Evolutionary conservation across 352 stramenopile genomes (phyloP), one percentile per base, ranked within the genome.

Genomic region (Globisporangium nagaii): DNA sequence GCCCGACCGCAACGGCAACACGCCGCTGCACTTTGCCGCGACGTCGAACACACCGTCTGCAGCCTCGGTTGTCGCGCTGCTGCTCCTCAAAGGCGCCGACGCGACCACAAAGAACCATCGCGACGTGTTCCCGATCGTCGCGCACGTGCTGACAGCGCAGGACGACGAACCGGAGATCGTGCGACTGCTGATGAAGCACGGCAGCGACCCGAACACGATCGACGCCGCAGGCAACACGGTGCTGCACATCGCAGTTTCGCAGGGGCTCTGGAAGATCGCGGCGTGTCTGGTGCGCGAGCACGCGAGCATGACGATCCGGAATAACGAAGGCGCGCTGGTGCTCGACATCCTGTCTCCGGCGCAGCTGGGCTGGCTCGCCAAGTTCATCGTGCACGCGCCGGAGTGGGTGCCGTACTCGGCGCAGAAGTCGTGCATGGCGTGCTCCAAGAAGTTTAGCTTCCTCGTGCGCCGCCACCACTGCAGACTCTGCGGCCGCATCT

Each of bases 381-480:
- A 88, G 58, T 93, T 89, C 56, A 85, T 90, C 42, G 63, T 68
- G 25, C 65, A 83, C 50, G 65, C 76, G n/a, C 81, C 82, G 28
- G 73, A 88, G 53, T 91, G 81, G 84, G 80, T 90, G 39, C 68
- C 79, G 7, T 75, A 71, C 52, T 60, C 69, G n/a, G 64, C 73
- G 15, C 79, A 88, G 53, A 81, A 77, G 39, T 67, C 66, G 1
- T 93, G 84, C 53, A 90, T 91, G 78, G 70, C 84, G 17, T 93
- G 84, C 49, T 71, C 70, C 17, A 65, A 68, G 34, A 80, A 79
- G 55, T 93, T 93, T 45, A 62, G 65, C 6, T 53, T 93, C 19
- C 62, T 93, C 6, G 73, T 88, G 52, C 79, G 84, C 12, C 77
- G 79, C 20, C 84, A 93, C 49, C 84, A 93, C 67, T 93, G 84